These are phyloP conservation scores for Backusella macrospora DNA, from an alignment of 192 early-diverging fungal species.

Conservation along the genomic window DNA sequence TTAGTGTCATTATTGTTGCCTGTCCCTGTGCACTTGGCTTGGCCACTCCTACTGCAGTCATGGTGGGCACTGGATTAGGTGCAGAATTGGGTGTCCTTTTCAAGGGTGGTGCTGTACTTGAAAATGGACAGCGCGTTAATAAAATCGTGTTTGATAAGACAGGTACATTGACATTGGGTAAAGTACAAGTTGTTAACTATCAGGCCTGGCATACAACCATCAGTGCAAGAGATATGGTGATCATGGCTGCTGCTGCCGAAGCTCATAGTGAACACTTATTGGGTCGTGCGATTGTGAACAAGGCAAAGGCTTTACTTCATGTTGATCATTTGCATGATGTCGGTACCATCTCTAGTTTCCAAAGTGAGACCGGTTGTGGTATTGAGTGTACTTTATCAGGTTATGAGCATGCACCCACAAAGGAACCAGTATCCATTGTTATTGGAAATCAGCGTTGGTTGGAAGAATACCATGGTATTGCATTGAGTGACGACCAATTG, in stretches of 20 bases:
- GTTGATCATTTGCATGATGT: constrained; percentile 39
- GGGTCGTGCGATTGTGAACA: constrained; percentile 68
- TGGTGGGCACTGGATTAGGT: constrained; percentile 97
- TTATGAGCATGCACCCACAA: not conserved
- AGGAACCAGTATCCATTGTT: constrained; percentile 45
- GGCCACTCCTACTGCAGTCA: constrained; percentile 95
- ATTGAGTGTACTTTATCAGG: constrained; percentile 21
- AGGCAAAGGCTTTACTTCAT: constrained; percentile 51
- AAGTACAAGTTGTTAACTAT: constrained; percentile 62
- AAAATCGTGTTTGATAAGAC: constrained; percentile 98
- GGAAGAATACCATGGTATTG: constrained; percentile 40
- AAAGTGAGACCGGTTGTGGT: constrained; percentile 52
- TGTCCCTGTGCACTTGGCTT: constrained; percentile 97
- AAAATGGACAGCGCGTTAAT: constrained; percentile 76
- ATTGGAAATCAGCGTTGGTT: constrained; percentile 79
- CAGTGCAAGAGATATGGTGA: constrained; percentile 15
- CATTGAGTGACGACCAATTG: constrained; percentile 45
- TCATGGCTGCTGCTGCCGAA: constrained; percentile 72
- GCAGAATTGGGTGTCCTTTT: constrained; percentile 94
- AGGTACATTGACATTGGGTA: constrained; percentile 87
- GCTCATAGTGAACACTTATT: constrained; percentile 89
- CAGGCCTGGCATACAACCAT: constrained; percentile 13
- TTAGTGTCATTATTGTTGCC: constrained; percentile 93
- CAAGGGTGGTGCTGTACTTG: constrained; percentile 91
- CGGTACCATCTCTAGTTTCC: constrained; percentile 59